Conservation (phyloP, 495 filamentous ascomycete species). For the Penicillium canariense region DNA sequence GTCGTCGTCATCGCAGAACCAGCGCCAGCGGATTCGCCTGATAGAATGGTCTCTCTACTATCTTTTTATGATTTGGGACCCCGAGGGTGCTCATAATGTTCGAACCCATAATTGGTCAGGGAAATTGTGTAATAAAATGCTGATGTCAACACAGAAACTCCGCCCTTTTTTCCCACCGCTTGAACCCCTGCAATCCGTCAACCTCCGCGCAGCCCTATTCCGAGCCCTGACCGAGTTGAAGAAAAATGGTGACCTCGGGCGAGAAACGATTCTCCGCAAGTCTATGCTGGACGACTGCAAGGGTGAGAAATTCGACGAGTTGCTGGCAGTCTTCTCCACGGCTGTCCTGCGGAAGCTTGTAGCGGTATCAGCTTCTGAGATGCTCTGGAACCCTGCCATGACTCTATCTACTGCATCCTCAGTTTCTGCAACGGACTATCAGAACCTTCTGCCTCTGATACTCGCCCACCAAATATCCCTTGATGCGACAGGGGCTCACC, state of each 20-base stretch:
- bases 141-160: slow-evolving; percentile 59
- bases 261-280: slow-evolving; percentile 75
- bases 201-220: slow-evolving; percentile 82
- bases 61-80: slow-evolving; percentile 79
- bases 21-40: slow-evolving; percentile 72
- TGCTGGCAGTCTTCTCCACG: slow-evolving; percentile 75
- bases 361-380: slow-evolving; percentile 37
- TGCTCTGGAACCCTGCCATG: slow-evolving; percentile 46
- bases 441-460: slow-evolving; percentile 61
- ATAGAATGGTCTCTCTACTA: slow-evolving; percentile 85
- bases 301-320: slow-evolving; percentile 76
- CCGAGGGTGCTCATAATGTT: slow-evolving; percentile 64
- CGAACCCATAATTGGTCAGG: neutral
- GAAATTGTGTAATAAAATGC: neutral
- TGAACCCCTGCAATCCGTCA: slow-evolving; percentile 82
- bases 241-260: slow-evolving; percentile 77
- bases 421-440: slow-evolving; percentile 58
- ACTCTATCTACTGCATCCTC: slow-evolving; percentile 60
- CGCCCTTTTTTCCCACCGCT: slow-evolving; percentile 85
- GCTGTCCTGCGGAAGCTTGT: slow-evolving; percentile 71
- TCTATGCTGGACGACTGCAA: slow-evolving; percentile 92
- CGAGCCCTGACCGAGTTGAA: slow-evolving; percentile 74
- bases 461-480: slow-evolving; percentile 71
- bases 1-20: slow-evolving; percentile 64
- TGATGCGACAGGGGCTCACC: slow-evolving; percentile 42